Evolutionary conservation across 345 rosid genomes (phyloP).

Genomic region (Populus simonii): DNA sequence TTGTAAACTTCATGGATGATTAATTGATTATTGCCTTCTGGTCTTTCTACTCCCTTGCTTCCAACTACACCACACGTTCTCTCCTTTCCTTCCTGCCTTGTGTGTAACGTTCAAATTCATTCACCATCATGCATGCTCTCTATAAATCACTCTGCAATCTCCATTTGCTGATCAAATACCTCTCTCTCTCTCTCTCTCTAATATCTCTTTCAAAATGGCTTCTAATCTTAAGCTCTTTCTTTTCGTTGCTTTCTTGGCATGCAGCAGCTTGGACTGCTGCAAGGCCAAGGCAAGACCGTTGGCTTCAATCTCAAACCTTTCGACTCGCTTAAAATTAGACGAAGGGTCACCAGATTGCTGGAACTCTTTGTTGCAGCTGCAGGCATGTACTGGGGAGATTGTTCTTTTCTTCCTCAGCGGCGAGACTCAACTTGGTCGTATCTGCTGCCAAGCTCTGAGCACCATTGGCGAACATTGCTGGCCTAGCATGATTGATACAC

Average conservation of each 20-base stretch:
- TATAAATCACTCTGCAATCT: too few relatives aligned
- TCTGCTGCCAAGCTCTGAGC: constrained; percentile 66
- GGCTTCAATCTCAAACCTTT: constrained; percentile 11
- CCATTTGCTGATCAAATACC: too few relatives aligned
- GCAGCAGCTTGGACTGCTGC: constrained; percentile 1
- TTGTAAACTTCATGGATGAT: too few relatives aligned
- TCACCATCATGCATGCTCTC: too few relatives aligned
- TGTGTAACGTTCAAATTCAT: too few relatives aligned
- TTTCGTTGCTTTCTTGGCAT: neutral
- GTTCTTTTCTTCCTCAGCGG: constrained; percentile 66
- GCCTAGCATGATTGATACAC: constrained; percentile 53
- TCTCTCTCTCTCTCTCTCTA: neutral
- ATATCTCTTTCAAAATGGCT: neutral
- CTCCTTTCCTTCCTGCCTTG: too few relatives aligned
- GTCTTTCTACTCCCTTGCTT: too few relatives aligned
- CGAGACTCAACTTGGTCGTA: constrained; percentile 57
- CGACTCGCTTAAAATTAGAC: constrained; percentile 38
- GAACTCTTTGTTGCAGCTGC: constrained; percentile 68
- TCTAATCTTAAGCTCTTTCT: neutral
- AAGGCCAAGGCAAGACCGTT: neutral
- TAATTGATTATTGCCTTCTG: too few relatives aligned
- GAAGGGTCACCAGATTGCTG: constrained; percentile 54
- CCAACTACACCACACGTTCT: too few relatives aligned
- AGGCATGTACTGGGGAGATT: constrained; percentile 69
- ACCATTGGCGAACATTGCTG: constrained; percentile 50